Evolutionary conservation across 2,329 filamentous ascomycete species (phyloP), one percentile per base, ranked within the genome.

Genomic region (Aspergillus glaucus): DNA sequence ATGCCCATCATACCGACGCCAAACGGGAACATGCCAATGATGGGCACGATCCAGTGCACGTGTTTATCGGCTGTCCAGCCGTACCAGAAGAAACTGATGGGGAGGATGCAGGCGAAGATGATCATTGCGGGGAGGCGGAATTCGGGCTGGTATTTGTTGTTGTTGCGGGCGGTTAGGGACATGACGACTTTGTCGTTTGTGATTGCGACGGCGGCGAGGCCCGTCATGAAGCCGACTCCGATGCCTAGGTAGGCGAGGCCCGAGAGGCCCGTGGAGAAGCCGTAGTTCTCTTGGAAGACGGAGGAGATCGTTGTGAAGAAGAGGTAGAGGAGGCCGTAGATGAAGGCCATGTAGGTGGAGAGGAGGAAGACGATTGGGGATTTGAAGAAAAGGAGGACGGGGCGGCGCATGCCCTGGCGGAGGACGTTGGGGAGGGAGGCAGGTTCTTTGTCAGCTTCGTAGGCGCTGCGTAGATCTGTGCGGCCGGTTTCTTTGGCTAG

Each of bases 11-110:
- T 73, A 0, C 79, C 79, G 1, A 73, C 66, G 0, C 78, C 75
- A 26, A 80, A 78, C 9, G 80, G 67, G 3, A 72, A 68, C 7
- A 78, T 75, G 6, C 80, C 81, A 43, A 82, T 70, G 51, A 83
- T 79, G 0, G 79, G 78, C 12, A 80, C 68, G 32, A 82, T 76
- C 76, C 78, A 82, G 55, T 79, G 76, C 0, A 73, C 64, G 2
- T 68, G 58, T 34, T 71, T 65, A 39, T 81, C 65, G 0, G 78
- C 77, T 2, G 72, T 66, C 77, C 79, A 82, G 36, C 79, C 79
- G 54, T 80, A 81, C 66, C 75, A 74, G 53, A 80, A 74, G 3
- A 82, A 68, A n/a, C 79, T 78, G 42, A 75, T 62, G 1, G 79
- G 78, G 1, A 81, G 71, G 28, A 80, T 66, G 2, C 79, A 57